Conservation (phyloP, 768 basidiomycete genomes). For the Russula sp. region DNA sequence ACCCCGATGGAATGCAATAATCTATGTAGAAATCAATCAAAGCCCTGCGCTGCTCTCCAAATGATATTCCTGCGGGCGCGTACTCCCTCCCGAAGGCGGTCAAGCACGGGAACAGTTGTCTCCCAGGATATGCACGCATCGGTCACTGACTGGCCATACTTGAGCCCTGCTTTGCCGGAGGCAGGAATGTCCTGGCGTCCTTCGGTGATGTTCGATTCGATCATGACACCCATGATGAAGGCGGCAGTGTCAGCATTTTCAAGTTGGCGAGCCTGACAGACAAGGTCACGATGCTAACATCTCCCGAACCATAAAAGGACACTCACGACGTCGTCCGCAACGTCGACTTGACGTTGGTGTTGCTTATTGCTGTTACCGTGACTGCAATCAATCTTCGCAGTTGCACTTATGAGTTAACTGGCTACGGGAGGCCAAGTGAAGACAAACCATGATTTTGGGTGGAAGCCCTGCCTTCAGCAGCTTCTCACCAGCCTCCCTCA, state of each 20-base stretch:
- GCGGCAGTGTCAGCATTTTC: constrained; percentile 65
- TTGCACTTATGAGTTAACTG: background rate
- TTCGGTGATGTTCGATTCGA: constrained; percentile 88
- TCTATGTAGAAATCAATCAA: constrained; percentile 23
- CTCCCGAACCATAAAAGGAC: constrained; percentile 32
- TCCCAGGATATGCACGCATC: constrained; percentile 93
- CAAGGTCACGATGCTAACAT: constrained; percentile 28
- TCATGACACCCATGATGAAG: constrained; percentile 90
- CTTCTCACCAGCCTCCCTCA: constrained; percentile 70
- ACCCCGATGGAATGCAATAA: background rate
- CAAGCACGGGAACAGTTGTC: constrained; percentile 73
- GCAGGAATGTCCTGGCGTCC: constrained; percentile 83
- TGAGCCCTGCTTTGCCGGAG: constrained; percentile 65
- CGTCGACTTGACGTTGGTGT: constrained; percentile 81
- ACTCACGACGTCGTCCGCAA: constrained; percentile 85
- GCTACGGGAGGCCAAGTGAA: background rate
- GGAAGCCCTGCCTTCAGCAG: constrained; percentile 74
- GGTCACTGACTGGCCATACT: constrained; percentile 84
- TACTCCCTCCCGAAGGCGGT: constrained; percentile 86
- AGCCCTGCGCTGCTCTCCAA: constrained; percentile 36
- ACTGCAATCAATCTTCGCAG: constrained; percentile 83
- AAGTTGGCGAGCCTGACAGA: constrained; percentile 63
- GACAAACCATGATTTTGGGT: constrained; percentile 79
- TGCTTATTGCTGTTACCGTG: constrained; percentile 96
- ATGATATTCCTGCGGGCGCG: constrained; percentile 62